Evolutionary conservation across 2,329 filamentous ascomycete species (phyloP).

Genomic region (Aspergillus terreus): DNA sequence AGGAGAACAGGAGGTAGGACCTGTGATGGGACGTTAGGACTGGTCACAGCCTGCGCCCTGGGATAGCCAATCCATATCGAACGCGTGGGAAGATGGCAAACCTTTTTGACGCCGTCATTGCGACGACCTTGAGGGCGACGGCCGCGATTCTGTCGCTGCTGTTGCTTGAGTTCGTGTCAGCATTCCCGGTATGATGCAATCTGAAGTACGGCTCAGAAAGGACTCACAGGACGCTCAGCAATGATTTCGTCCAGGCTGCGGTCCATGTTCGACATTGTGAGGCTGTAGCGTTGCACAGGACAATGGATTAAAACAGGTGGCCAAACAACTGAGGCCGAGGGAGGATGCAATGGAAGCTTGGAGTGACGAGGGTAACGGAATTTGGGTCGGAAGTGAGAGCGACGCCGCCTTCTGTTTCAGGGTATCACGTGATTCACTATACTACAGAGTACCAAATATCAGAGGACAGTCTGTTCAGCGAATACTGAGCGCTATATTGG

Average conservation of each 20-base stretch:
- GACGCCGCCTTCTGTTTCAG: neutral
- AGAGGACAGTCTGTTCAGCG: no score
- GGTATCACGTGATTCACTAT: neutral
- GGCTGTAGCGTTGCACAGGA: neutral
- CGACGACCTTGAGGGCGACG: slow-evolving; percentile 48
- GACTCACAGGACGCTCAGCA: slow-evolving; percentile 54
- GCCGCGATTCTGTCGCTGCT: slow-evolving; percentile 25
- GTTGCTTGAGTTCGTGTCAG: slow-evolving; percentile 16
- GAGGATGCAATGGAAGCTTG: slow-evolving; percentile 1
- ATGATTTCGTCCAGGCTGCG: slow-evolving; percentile 64
- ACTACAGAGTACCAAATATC: no score
- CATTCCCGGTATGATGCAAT: neutral
- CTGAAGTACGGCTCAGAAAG: neutral
- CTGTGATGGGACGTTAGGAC: slow-evolving; percentile 19
- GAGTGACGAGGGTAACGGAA: neutral
- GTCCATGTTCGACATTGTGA: slow-evolving; percentile 49
- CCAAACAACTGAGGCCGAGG: neutral
- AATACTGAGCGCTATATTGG: neutral
- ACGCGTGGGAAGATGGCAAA: slow-evolving; percentile 32
- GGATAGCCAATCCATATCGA: no score
- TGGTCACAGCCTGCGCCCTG: no score
- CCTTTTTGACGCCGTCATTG: slow-evolving; percentile 89
- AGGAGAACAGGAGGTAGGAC: slow-evolving; percentile 42
- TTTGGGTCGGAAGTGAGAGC: neutral
- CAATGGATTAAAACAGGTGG: neutral